Base-by-base conservation (phyloP, 73 alveolate genomes). In the Paramecium biaurelia region DNA sequence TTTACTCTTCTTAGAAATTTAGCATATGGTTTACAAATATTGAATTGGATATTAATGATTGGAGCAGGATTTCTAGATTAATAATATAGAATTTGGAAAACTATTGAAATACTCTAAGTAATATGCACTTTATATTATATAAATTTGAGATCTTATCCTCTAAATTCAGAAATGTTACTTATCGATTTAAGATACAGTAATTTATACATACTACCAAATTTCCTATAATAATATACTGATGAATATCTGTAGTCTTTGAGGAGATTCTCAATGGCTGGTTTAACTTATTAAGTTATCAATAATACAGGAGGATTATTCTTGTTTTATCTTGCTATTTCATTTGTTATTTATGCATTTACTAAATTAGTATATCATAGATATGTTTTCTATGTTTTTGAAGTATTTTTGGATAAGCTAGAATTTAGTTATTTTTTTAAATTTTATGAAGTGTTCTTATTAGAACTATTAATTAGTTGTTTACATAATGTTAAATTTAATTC, bases 201-300 rank as follows among this genome's bases (percentile, higher is more conserved):
- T 47, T 23, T 79, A 38, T 79, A 38, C 30, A 43, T 79, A 2
- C 32, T 79, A 21, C 90, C 90, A 2, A 79, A 79, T 45, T 26
- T 23, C 43, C 45, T 79, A 12, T n/a, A 41, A 42, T 23, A 79
- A 24, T 12, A 79, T 8, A 79, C 90, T 10, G 74, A 79, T 23
- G 26, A 79, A 79, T 79, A 42, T 79, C 47, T 79, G 12, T 14
- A 4, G 5, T 23, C 56, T 2, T 45, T 45, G 5, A 38, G 90
- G n/a, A 79, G 90, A 42, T 79, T 79, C 26, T 20, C 90, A 10
- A 30, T 30, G 45, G 90, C 90, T 79, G 90, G 90, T 7, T 41
- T 43, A 42, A 79, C 90, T 45, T 41, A 79, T 45, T 20, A 79
- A 34, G 74, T 79, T 8, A 21, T 79, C 15, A 79, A 79, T 23